phyloP scores from a whole-genome alignment of 2,329 filamentous ascomycete genomes.

The Microsporum ferrugineum region DNA sequence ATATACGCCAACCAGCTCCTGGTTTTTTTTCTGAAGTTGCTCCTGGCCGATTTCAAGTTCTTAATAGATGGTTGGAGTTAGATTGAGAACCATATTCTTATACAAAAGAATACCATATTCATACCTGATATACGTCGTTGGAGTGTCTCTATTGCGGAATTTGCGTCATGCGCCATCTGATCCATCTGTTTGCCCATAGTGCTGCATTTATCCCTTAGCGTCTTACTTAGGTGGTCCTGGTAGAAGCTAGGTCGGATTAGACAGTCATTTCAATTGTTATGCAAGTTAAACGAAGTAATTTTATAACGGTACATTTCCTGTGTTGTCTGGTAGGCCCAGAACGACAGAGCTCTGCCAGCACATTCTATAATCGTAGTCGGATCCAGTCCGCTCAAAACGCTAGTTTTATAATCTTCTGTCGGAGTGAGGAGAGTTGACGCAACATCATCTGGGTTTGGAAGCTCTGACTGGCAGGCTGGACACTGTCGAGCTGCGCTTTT shows the following conservation, averaged over 20 bases:
- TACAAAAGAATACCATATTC: background rate
- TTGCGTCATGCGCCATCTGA: conserved; percentile 62
- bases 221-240: conserved; percentile 62
- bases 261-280: background rate
- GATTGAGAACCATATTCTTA: background rate
- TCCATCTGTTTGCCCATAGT: conserved; percentile 56
- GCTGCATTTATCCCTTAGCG: conserved; percentile 59
- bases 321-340: conserved; percentile 74
- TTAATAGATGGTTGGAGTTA: conserved; percentile 18
- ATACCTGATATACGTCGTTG: conserved; percentile 55
- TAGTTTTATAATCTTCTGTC: conserved; percentile 81
- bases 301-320: conserved; percentile 60
- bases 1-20: conserved; percentile 55
- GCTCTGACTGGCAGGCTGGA: conserved; percentile 60
- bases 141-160: conserved; percentile 56
- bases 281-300: conserved; percentile 1
- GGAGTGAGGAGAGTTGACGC: conserved; percentile 61
- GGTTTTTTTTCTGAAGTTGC: conserved; percentile 55
- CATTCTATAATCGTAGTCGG: conserved; percentile 80
- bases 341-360: conserved; percentile 63
- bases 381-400: conserved; percentile 67
- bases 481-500: conserved; percentile 49
- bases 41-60: conserved; percentile 52
- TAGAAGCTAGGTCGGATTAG: conserved; percentile 46
- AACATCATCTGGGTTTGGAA: conserved; percentile 64